phyloP scores from a whole-genome alignment of 768 basidiomycete species.

The Mycena kentingensis region DNA sequence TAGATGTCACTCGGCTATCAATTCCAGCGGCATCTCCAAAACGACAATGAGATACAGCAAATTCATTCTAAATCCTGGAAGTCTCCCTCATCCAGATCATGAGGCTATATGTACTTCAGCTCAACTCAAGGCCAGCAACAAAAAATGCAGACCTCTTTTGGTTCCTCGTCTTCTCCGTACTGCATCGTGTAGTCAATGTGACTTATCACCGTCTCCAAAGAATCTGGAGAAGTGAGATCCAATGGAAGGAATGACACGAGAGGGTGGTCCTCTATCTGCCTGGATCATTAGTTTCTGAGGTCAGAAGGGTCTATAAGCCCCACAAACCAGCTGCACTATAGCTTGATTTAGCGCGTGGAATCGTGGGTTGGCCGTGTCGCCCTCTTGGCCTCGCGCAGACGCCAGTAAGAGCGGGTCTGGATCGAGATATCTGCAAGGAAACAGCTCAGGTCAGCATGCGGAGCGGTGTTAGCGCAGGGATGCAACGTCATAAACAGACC shows the following conservation, averaged over 20 bases:
- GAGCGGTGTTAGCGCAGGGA: background rate
- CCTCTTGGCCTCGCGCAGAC: slow-evolving; percentile 60
- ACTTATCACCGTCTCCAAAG: slow-evolving; percentile 85
- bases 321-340: slow-evolving; percentile 86
- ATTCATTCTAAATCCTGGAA: slow-evolving; percentile 76
- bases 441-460: background rate
- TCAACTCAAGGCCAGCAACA: slow-evolving; percentile 3
- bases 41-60: background rate
- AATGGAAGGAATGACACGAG: slow-evolving; percentile 96
- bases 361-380: slow-evolving; percentile 62
- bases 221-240: slow-evolving; percentile 87
- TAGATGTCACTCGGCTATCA: slow-evolving; percentile 3
- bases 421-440: slow-evolving; percentile 73
- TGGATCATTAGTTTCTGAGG: slow-evolving; percentile 1
- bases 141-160: slow-evolving; percentile 70
- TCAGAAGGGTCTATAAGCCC: too few species aligned
- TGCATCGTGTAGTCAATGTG: slow-evolving; percentile 99
- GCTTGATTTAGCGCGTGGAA: slow-evolving; percentile 95
- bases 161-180: slow-evolving; percentile 98
- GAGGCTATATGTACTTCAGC: slow-evolving; percentile 57
- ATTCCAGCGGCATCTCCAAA: background rate
- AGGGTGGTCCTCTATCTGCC: slow-evolving; percentile 96
- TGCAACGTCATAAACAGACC: slow-evolving; percentile 45
- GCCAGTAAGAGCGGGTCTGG: slow-evolving; percentile 90
- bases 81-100: slow-evolving; percentile 91